A percentile compares a stretch with the other conserved stretches of the same genome.
phyloP scores from a whole-genome alignment of 345 rosid species.

The Noccaea bulbosa region DNA sequence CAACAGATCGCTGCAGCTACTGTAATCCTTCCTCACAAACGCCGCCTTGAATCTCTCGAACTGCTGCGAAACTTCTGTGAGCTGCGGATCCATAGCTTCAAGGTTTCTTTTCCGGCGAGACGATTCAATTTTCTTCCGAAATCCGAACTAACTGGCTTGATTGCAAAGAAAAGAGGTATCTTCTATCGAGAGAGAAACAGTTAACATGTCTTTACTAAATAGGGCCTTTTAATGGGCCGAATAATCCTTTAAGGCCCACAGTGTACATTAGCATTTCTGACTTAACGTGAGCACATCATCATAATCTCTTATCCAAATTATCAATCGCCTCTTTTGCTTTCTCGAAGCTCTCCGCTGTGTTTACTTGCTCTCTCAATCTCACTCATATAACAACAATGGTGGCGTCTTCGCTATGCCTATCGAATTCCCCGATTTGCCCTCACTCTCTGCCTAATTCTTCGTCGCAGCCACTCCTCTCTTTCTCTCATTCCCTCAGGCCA shows the following conservation, averaged over 20 bases:
- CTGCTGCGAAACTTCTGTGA: slow-evolving; percentile 76
- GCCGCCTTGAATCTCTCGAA: slow-evolving; percentile 93
- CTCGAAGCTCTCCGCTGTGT: slow-evolving; percentile 5
- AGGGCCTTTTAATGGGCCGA: slow-evolving; percentile 37
- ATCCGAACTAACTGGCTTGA: slow-evolving; percentile 44
- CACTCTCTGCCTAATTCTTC: slow-evolving; percentile 43
- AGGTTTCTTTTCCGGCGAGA: slow-evolving; percentile 8
- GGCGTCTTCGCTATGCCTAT: slow-evolving; percentile 49
- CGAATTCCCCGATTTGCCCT: slow-evolving; percentile 47
- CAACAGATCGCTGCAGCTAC: slow-evolving; percentile 55
- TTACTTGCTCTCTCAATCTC: slow-evolving; percentile 32
- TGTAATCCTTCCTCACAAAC: slow-evolving; percentile 65
- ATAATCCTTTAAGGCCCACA: background rate
- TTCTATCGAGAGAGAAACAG: background rate
- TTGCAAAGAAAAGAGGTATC: slow-evolving; percentile 47
- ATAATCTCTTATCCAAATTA: slow-evolving; percentile 43
- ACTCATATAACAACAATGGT: slow-evolving; percentile 48
- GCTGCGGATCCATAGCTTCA: slow-evolving; percentile 79
- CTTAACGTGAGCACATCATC: slow-evolving; percentile 41
- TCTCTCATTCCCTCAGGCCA: slow-evolving; percentile 50
- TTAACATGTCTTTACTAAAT: background rate
- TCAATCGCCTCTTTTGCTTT: slow-evolving; percentile 7
- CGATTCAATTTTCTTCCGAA: slow-evolving; percentile 12
- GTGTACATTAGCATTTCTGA: slow-evolving; percentile 15
- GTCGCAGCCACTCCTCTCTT: slow-evolving; percentile 50